Conservation (phyloP, 179 eudicot species). For the Heliamphora pulchella region DNA sequence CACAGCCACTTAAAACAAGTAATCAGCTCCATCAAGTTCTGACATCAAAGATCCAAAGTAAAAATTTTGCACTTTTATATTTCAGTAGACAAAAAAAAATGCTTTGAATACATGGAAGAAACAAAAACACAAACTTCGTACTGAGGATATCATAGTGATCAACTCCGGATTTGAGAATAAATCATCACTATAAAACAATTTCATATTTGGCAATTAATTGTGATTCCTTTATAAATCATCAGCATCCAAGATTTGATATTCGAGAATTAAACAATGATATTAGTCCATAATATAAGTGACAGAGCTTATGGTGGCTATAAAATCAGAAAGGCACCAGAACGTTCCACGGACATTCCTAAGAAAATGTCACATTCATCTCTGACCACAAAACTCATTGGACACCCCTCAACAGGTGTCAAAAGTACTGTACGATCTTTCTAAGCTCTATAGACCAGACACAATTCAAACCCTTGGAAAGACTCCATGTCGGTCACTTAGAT, state of each 20-base stretch:
- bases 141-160: neutral
- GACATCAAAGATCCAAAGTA: neutral
- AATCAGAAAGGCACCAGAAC: neutral
- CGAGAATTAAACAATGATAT: neutral
- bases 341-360: no score
- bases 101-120: neutral
- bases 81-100: neutral
- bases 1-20: neutral
- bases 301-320: neutral
- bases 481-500: no score
- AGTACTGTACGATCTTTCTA: no score
- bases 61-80: neutral
- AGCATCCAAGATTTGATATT: neutral
- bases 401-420: no score
- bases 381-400: no score
- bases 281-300: neutral
- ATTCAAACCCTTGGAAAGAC: no score
- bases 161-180: neutral
- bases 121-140: neutral
- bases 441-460: no score
- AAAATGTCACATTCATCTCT: no score
- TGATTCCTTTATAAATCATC: neutral
- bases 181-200: neutral
- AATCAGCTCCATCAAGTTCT: neutral
- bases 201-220: neutral